Conservation (phyloP, 75 land plant genomes). For the Gnetum montanum region DNA sequence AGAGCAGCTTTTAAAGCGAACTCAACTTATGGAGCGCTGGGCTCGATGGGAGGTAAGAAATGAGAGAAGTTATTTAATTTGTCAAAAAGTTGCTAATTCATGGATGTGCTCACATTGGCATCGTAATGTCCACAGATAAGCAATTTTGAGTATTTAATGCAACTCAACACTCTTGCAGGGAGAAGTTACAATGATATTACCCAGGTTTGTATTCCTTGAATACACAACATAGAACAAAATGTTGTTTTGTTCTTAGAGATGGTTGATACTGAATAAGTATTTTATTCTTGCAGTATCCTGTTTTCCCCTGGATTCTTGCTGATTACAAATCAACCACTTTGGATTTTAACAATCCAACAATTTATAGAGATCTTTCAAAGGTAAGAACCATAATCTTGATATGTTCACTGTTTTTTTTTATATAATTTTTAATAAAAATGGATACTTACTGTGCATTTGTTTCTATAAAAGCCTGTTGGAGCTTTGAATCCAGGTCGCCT, state of each 20-base stretch:
- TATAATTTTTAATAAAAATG: neutral
- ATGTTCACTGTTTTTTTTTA: slow-evolving; percentile 3
- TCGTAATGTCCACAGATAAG: slow-evolving; percentile 72
- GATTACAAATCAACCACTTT: slow-evolving; percentile 73
- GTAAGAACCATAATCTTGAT: slow-evolving; percentile 10
- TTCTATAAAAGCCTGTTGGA: slow-evolving; percentile 79
- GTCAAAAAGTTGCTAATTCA: too few species aligned
- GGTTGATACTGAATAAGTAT: neutral
- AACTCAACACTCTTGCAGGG: slow-evolving; percentile 94
- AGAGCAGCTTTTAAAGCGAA: slow-evolving; percentile 80
- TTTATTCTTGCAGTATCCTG: slow-evolving; percentile 77
- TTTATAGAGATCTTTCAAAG: slow-evolving; percentile 91
- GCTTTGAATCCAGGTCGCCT: slow-evolving; percentile 80
- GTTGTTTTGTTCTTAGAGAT: neutral
- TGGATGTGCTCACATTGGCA: neutral
- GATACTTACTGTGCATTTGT: neutral
- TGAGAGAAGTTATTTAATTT: too few species aligned
- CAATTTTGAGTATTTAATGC: slow-evolving; percentile 99
- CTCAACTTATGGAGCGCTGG: slow-evolving; percentile 97
- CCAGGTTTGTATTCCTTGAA: slow-evolving; percentile 44
- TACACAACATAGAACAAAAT: neutral
- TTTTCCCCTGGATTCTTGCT: slow-evolving; percentile 95
- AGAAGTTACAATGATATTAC: slow-evolving; percentile 98
- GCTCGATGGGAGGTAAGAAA: slow-evolving; percentile 84
- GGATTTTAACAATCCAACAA: slow-evolving; percentile 64